These are phyloP conservation scores for Paecilomyces sp. DNA, from an alignment of 2,329 filamentous ascomycete genomes.

Conservation along the genomic window DNA sequence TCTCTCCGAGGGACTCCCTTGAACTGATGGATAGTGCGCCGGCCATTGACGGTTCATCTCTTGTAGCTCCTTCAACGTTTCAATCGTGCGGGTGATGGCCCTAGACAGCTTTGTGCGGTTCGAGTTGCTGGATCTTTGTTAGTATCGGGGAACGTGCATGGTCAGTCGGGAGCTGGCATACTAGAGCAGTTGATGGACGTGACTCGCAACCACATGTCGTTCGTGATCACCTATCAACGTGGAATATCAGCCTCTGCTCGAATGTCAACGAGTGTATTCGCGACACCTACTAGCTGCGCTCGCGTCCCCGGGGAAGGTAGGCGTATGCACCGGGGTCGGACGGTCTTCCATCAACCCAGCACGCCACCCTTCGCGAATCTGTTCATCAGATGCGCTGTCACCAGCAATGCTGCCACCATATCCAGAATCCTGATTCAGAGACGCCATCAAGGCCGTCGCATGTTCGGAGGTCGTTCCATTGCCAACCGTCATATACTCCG, in stretches of 20 bases:
- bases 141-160: constrained; percentile 5
- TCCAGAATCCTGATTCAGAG: constrained; percentile 82
- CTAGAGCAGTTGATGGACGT: constrained; percentile 89
- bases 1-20: constrained; percentile 23
- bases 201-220: constrained; percentile 63
- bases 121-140: constrained; percentile 54
- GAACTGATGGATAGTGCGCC: constrained; percentile 75
- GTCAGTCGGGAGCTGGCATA: constrained; percentile 19
- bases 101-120: constrained; percentile 82
- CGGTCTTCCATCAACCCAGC: constrained; percentile 50
- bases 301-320: constrained; percentile 42
- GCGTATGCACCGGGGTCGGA: constrained; percentile 50
- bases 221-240: constrained; percentile 50
- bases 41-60: constrained; percentile 90
- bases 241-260: constrained; percentile 9
- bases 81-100: constrained; percentile 78
- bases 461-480: constrained; percentile 73
- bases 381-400: constrained; percentile 46
- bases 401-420: constrained; percentile 75
- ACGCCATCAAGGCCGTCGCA: constrained; percentile 69
- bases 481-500: constrained; percentile 83
- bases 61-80: constrained; percentile 74
- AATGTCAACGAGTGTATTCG: background rate
- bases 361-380: constrained; percentile 44
- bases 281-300: constrained; percentile 33